Conservation (phyloP, 2,329 filamentous ascomycete genomes). For the Aspergillus japonicus region DNA sequence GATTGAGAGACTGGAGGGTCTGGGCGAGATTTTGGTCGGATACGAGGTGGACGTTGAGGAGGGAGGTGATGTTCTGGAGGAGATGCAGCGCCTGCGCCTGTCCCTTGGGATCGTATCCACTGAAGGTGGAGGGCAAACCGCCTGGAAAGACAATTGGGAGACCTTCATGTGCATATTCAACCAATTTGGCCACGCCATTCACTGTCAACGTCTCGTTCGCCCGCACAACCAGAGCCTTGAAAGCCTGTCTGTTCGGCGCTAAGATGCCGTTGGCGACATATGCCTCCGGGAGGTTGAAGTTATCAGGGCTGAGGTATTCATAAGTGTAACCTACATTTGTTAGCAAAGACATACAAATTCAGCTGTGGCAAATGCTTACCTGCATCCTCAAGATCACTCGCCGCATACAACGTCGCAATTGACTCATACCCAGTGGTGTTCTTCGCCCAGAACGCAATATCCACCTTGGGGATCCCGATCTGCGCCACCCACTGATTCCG, state of each 20-base stretch:
- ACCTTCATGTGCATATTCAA: constrained; percentile 37
- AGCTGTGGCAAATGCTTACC: neutral
- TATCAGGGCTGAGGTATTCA: constrained; percentile 48
- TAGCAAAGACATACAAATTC: neutral
- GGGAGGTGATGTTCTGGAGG: constrained; percentile 22
- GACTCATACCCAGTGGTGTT: neutral
- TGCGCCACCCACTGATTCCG: neutral
- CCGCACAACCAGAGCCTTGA: constrained; percentile 45
- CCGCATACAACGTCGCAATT: neutral
- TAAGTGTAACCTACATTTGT: constrained; percentile 39
- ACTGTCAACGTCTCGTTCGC: constrained; percentile 40
- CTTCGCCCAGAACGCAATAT: constrained; percentile 4
- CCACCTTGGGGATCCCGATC: neutral
- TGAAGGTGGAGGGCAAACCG: constrained; percentile 30
- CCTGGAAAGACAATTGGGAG: constrained; percentile 47
- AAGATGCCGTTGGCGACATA: constrained; percentile 38
- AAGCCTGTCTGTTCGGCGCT: constrained; percentile 41
- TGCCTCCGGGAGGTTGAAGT: constrained; percentile 43
- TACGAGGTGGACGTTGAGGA: constrained; percentile 38
- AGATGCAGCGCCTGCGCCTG: constrained; percentile 6
- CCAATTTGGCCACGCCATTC: constrained; percentile 33
- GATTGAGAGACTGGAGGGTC: constrained; percentile 30
- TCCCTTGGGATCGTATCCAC: neutral
- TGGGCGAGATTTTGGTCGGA: constrained; percentile 29
- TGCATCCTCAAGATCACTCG: neutral